Evolutionary conservation across 176 grass and related monocot species (phyloP), one percentile per base, ranked within the genome.

Genomic region (Alopecurus myosuroides): DNA sequence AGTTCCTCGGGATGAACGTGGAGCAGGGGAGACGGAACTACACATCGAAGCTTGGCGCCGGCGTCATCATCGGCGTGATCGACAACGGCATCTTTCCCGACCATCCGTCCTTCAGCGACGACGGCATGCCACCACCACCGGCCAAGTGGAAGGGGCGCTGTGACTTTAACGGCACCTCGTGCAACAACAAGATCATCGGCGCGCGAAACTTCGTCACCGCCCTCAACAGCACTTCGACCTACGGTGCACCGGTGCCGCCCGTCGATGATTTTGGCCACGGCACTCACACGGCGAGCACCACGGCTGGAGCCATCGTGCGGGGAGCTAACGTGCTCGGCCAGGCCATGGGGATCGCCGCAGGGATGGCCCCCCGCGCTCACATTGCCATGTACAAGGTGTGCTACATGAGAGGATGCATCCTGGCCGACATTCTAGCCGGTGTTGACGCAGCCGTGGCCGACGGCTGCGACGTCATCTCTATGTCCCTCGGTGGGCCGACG

Each of bases 101-200:
- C n/a, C 70, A 73, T 8, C 41, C 70, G 8, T 73, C 70, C 23
- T 73, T 73, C 70, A 73, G 15, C 7, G 70, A 5, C 70, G 41
- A 18, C 7, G 92, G 82, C 35, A 89, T 97, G 84, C 88, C 88
- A 1, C 48, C 86, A 1, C 92, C 86, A 4, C 92, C 92, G 18
- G 44, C 86, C 5, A 94, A 85, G 70, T 94, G 92, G 92, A 94
- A 89, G 65, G 92, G 89, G 0, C 55, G 65, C 6, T 94, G 92
- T 36, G 81, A 82, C 55, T 91, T 94, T 72, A 89, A 89, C 35
- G 15, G 8, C 15, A 49, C 44, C 41, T 74, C 71, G 1, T 74
- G 71, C 71, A 74, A 74, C 71, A 49, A 50, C 9, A 74, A 74
- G 71, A 31, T 92, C 11, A 22, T 92, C 26, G 84, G 81, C 60